Conservation (phyloP, 2,329 filamentous ascomycete species). For the Eutypella sp. region DNA sequence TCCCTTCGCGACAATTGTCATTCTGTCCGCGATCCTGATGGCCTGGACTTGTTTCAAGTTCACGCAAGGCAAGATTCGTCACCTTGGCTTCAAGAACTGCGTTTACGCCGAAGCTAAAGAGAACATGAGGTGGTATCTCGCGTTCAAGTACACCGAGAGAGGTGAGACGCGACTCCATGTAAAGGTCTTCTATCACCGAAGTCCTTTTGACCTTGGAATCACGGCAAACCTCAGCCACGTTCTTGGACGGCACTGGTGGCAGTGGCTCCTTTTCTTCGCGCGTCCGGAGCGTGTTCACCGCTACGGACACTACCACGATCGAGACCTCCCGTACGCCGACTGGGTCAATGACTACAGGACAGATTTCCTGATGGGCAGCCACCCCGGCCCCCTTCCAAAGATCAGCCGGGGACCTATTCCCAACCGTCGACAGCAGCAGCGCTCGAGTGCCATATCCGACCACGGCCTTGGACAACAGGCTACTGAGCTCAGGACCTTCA, state of each 20-base stretch:
- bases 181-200: constrained; percentile 1
- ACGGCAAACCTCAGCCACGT: constrained; percentile 11
- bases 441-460: constrained; percentile 2
- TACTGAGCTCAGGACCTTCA: constrained; percentile 1
- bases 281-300: constrained; percentile 9
- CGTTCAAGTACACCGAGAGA: constrained; percentile 7
- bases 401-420: constrained; percentile 4
- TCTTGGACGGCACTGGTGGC: constrained; percentile 11
- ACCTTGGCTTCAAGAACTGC: background rate
- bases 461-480: constrained; percentile 6
- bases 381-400: constrained; percentile 3
- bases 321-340: constrained; percentile 12
- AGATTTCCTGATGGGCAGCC: constrained; percentile 2
- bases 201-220: constrained; percentile 10
- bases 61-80: background rate
- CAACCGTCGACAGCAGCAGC: constrained; percentile 3
- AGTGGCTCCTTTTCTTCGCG: constrained; percentile 14
- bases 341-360: constrained; percentile 4
- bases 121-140: constrained; percentile 5
- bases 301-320: constrained; percentile 11
- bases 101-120: background rate
- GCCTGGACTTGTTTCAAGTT: background rate
- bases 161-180: constrained; percentile 3
- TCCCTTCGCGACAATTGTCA: background rate
- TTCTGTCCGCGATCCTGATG: background rate